Evolutionary conservation across 177 flowering plant species (phyloP).

Genomic region (Tripterygium wilfordii): DNA sequence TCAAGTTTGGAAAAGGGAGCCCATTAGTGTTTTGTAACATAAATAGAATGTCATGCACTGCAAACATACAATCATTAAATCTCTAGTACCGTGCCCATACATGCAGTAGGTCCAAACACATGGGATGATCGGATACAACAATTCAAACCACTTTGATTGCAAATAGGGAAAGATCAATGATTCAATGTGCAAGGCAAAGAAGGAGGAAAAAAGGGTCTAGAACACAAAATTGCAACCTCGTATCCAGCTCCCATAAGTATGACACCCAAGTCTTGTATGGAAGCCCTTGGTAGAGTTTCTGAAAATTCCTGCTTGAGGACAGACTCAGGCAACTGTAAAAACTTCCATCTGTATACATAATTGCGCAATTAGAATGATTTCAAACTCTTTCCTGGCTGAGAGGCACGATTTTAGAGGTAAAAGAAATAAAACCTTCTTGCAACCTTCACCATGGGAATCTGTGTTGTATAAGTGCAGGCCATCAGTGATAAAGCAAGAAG

Average conservation of each 20-base stretch:
- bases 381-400: conserved; percentile 6
- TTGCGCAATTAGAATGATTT: not conserved
- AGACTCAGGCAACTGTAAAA: conserved; percentile 54
- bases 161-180: too few species aligned
- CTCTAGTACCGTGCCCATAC: too few species aligned
- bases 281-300: conserved; percentile 69
- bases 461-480: conserved; percentile 98
- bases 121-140: too few species aligned
- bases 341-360: conserved; percentile 75
- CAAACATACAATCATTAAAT: too few species aligned
- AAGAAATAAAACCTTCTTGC: conserved; percentile 72
- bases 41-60: too few species aligned
- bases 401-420: conserved; percentile 5
- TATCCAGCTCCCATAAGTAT: conserved; percentile 91
- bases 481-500: conserved; percentile 86
- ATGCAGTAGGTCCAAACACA: too few species aligned
- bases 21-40: too few species aligned
- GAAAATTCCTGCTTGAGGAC: conserved; percentile 76
- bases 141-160: too few species aligned
- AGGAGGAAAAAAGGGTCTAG: too few species aligned
- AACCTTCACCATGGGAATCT: conserved; percentile 86
- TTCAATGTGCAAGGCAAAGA: too few species aligned
- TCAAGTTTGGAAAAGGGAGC: too few species aligned
- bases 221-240: conserved; percentile 66
- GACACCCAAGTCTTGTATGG: conserved; percentile 79